These are phyloP conservation scores for Ananas comosus DNA, from an alignment of 176 grass and related monocot species.

Conservation along the genomic window DNA sequence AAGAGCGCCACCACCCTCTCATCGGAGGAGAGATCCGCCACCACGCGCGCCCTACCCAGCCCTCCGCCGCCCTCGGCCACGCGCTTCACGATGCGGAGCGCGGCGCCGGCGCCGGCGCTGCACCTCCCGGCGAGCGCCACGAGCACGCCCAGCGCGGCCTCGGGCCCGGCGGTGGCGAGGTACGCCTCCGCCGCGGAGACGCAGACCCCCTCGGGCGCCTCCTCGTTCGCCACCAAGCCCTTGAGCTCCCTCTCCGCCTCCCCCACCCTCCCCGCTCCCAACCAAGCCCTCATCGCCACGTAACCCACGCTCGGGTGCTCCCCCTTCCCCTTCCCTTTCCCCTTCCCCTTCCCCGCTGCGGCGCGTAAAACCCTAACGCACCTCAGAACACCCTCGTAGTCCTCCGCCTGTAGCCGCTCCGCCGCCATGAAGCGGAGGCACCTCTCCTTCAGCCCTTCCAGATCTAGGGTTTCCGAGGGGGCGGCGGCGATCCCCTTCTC, in stretches of 20 bases:
- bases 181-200: slow-evolving; percentile 69
- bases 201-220: slow-evolving; percentile 42
- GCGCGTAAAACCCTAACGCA: slow-evolving; percentile 45
- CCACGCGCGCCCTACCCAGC: slow-evolving; percentile 30
- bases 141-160: slow-evolving; percentile 52
- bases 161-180: slow-evolving; percentile 38
- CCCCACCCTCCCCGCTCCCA: slow-evolving; percentile 43
- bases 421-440: slow-evolving; percentile 72
- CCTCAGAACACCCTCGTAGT: slow-evolving; percentile 66
- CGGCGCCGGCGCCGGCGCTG: slow-evolving; percentile 34
- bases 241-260: slow-evolving; percentile 73
- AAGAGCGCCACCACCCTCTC: slow-evolving; percentile 69
- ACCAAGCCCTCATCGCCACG: slow-evolving; percentile 52
- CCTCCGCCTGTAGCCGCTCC: slow-evolving; percentile 52
- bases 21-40: slow-evolving; percentile 64
- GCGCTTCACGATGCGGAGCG: slow-evolving; percentile 52
- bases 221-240: slow-evolving; percentile 48
- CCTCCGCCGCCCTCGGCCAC: slow-evolving; percentile 44
- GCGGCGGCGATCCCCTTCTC: slow-evolving; percentile 47
- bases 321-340: not conserved
- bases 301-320: slow-evolving; percentile 76
- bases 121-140: slow-evolving; percentile 47
- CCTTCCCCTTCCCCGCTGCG: slow-evolving; percentile 9
- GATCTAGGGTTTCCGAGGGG: slow-evolving; percentile 26
- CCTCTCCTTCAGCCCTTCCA: slow-evolving; percentile 41